These are phyloP conservation scores for Piper betle DNA, from an alignment of 164 flowering plant genomes.

Conservation along the genomic window DNA sequence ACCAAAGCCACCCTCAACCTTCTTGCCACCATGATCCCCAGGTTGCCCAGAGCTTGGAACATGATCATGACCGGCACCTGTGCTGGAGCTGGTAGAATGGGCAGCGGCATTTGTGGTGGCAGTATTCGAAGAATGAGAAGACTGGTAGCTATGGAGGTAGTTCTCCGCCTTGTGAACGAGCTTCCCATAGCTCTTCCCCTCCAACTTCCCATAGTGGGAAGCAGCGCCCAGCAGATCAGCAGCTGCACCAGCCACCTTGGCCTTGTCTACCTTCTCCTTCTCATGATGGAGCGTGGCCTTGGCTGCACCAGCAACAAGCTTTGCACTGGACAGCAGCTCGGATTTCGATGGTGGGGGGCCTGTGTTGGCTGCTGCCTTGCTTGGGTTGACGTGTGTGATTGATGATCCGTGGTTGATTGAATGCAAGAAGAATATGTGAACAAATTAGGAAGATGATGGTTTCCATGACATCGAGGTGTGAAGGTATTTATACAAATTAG, in stretches of 20 bases:
- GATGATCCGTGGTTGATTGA: background rate
- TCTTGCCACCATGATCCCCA: background rate
- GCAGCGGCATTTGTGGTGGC: conserved; percentile 10
- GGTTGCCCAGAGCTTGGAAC: background rate
- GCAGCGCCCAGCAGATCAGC: conserved; percentile 36
- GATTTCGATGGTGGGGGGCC: conserved; percentile 25
- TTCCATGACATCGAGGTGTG: too few relatives aligned
- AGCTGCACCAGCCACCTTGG: conserved; percentile 34
- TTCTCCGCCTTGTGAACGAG: conserved; percentile 36
- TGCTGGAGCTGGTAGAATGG: conserved; percentile 6
- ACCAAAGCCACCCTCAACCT: conserved; percentile 24
- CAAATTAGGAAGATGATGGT: background rate
- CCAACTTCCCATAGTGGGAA: conserved; percentile 31
- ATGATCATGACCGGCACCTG: background rate
- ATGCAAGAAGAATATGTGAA: background rate
- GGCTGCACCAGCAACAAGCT: conserved; percentile 38
- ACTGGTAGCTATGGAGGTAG: conserved; percentile 33
- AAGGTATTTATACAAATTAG: too few relatives aligned
- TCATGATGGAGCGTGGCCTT: conserved; percentile 13
- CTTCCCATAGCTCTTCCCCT: conserved; percentile 22
- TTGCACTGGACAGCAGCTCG: conserved; percentile 40
- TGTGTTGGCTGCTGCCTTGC: conserved; percentile 14
- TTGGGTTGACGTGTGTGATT: background rate
- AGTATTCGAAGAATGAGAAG: conserved; percentile 15
- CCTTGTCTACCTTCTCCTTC: conserved; percentile 26